phyloP scores from a whole-genome alignment of 1,284 basidiomycete genomes.

The Cutaneotrichosporon sp. region DNA sequence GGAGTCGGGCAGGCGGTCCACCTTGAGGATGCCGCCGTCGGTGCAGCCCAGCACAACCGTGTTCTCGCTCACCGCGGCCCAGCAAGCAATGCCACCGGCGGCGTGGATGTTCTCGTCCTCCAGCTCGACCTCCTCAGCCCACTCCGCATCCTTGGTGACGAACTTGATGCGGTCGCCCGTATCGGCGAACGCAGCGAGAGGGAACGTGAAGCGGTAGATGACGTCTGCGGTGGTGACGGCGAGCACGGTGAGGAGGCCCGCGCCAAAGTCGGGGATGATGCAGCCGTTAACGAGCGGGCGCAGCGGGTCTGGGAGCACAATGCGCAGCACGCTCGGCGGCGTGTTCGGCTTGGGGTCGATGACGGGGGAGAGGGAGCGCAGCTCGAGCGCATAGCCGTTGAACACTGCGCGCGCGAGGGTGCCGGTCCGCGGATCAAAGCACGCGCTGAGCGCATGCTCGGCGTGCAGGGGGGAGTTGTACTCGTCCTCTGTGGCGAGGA shows the following conservation, averaged over 20 bases:
- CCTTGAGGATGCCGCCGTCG: constrained; percentile 70
- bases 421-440: constrained; percentile 63
- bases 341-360: constrained; percentile 36
- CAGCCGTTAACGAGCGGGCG: constrained; percentile 56
- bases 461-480: constrained; percentile 61
- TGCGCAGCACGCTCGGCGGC: constrained; percentile 63
- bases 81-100: constrained; percentile 52
- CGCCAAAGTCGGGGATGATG: constrained; percentile 61
- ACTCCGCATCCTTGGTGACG: constrained; percentile 32
- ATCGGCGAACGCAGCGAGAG: constrained; percentile 43
- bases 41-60: constrained; percentile 66
- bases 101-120: constrained; percentile 34
- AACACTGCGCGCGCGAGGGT: constrained; percentile 74
- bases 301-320: constrained; percentile 74
- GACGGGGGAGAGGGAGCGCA: constrained; percentile 64
- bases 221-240: constrained; percentile 69
- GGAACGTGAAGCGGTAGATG: constrained; percentile 73
- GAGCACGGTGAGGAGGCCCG: constrained; percentile 68
- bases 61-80: constrained; percentile 69
- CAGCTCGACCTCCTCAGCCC: constrained; percentile 46
- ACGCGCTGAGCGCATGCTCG: constrained; percentile 73
- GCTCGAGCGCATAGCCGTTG: constrained; percentile 72
- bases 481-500: constrained; percentile 51
- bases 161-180: constrained; percentile 35
- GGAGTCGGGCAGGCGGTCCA: constrained; percentile 57